A percentile compares a stretch with the other conserved stretches of the same genome.
These are phyloP conservation scores for Metschnikowia lochheadii DNA, from an alignment of 805 yeast species.

Conservation along the genomic window DNA sequence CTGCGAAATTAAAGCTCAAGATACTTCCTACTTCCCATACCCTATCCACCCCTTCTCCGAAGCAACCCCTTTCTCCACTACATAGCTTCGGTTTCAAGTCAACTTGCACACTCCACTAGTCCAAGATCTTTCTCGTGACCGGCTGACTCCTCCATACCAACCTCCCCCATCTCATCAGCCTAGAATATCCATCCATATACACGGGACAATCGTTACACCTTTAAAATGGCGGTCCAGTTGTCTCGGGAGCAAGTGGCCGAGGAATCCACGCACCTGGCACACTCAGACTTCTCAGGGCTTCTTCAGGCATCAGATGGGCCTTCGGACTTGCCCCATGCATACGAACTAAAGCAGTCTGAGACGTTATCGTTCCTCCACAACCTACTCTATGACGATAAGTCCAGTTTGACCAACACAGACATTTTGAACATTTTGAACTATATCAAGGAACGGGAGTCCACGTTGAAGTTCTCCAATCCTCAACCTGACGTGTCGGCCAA, in stretches of 20 bases:
- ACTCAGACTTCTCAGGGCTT: conserved; percentile 5
- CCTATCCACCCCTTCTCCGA: neutral
- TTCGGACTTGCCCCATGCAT: conserved; percentile 23
- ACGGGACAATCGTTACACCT: neutral
- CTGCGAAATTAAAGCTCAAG: conserved; percentile 1
- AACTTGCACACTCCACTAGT: neutral
- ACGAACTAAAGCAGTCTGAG: conserved; percentile 39
- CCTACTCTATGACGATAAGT: conserved; percentile 34
- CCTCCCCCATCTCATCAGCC: neutral
- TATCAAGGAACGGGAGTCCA: conserved; percentile 34
- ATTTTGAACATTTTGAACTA: conserved; percentile 33
- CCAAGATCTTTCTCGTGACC: neutral
- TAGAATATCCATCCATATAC: neutral
- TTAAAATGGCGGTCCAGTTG: conserved; percentile 15
- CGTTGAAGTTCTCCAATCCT: conserved; percentile 25
- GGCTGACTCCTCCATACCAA: neutral
- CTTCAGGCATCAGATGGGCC: conserved; percentile 3
- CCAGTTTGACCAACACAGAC: conserved; percentile 32
- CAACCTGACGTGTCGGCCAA: conserved; percentile 17
- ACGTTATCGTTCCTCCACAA: conserved; percentile 39
- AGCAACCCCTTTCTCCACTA: neutral
- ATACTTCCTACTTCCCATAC: neutral
- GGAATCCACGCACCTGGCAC: conserved; percentile 4
- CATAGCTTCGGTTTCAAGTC: neutral
- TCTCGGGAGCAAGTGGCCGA: conserved; percentile 13